Percentiles rank a stretch among this genome's conserved stretches.
These are phyloP conservation scores for Scleromitrula shiraiana DNA, from an alignment of 2,329 filamentous ascomycete species.

Conservation along the genomic window DNA sequence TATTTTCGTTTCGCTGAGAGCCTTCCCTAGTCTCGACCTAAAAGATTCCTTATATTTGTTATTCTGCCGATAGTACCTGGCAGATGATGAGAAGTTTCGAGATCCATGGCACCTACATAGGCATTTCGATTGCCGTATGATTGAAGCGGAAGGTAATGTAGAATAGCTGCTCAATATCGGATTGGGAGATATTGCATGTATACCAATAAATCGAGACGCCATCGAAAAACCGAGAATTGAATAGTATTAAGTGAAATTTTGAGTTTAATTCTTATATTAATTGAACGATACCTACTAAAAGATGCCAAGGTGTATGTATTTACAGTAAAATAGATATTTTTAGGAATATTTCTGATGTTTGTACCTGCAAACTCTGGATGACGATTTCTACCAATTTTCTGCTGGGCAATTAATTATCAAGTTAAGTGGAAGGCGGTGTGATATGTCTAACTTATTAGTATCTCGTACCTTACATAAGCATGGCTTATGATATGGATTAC, in stretches of 20 bases:
- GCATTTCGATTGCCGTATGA: constrained; percentile 11
- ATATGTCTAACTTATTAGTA: neutral
- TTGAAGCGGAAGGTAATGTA: constrained; percentile 5
- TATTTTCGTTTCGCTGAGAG: constrained; percentile 54
- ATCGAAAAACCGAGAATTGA: too few species aligned
- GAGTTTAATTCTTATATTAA: too few species aligned
- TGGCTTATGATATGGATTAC: too few species aligned
- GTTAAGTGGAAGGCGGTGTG: neutral
- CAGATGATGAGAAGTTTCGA: constrained; percentile 25
- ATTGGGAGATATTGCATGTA: neutral
- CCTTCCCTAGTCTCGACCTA: constrained; percentile 41
- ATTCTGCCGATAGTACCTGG: constrained; percentile 18
- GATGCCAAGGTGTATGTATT: too few species aligned
- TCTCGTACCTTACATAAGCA: too few species aligned
- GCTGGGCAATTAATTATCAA: neutral
- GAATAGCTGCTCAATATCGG: neutral
- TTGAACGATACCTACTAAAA: too few species aligned
- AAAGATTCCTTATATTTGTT: constrained; percentile 27
- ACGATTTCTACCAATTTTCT: neutral
- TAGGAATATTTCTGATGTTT: too few species aligned
- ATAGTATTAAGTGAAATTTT: too few species aligned
- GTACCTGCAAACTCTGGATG: neutral
- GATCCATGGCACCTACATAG: constrained; percentile 16
- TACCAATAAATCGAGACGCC: constrained; percentile 1
- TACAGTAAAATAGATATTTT: too few species aligned